Evolutionary conservation across 176 grass and related monocot genomes (phyloP).

Genomic region (Avena insularis): DNA sequence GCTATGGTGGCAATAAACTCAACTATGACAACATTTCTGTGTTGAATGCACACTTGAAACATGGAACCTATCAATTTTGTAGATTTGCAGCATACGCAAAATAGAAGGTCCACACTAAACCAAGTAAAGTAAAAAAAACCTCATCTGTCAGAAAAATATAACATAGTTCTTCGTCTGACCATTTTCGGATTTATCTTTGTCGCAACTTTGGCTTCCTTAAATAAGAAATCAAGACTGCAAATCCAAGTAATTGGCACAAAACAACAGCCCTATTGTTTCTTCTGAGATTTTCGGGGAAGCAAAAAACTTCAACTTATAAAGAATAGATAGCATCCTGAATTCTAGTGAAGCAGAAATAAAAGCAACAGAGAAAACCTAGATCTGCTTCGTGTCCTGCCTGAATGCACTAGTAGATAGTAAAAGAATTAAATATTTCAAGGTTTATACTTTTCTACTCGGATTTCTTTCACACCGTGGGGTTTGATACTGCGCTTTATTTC

Average conservation of each 20-base stretch:
- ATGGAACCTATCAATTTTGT: not conserved
- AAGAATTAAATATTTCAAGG: not conserved
- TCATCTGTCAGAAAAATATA: not conserved
- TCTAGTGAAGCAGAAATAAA: slow-evolving; percentile 4
- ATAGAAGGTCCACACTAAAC: not conserved
- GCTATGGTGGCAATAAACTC: not conserved
- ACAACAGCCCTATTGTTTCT: not conserved
- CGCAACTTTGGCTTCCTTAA: not conserved
- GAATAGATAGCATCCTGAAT: not conserved
- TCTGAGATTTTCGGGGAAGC: not conserved
- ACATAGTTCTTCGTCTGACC: not conserved
- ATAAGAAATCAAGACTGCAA: not conserved
- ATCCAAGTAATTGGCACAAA: not conserved
- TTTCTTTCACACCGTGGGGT: too few species aligned
- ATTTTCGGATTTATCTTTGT: not conserved
- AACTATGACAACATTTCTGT: not conserved
- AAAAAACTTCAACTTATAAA: not conserved
- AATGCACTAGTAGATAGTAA: too few species aligned
- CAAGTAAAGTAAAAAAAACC: not conserved
- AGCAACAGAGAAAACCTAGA: not conserved
- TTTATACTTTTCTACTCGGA: too few species aligned
- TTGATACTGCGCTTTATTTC: too few species aligned
- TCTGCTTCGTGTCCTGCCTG: not conserved
- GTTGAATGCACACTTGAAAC: not conserved
- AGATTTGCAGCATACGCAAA: slow-evolving; percentile 2